These are phyloP conservation scores for Colletotrichum sojae DNA, from an alignment of 2,329 filamentous ascomycete species.

Conservation along the genomic window DNA sequence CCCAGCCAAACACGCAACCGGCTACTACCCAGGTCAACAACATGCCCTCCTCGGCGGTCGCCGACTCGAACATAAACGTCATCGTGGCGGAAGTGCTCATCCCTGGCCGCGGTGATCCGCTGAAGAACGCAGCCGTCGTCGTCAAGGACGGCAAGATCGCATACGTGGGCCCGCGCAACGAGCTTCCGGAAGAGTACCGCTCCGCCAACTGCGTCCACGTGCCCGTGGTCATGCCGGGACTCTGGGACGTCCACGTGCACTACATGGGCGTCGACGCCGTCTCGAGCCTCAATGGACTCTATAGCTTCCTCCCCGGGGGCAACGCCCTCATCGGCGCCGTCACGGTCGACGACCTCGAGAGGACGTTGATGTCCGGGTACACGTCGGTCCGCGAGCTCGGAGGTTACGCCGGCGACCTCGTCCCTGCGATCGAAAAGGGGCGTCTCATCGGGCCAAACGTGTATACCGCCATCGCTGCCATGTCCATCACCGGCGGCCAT, in stretches of 20 bases:
- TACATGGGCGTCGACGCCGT: slow-evolving; percentile 54
- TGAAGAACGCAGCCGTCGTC: slow-evolving; percentile 55
- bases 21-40: neutral
- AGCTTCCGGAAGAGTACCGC: slow-evolving; percentile 51
- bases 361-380: slow-evolving; percentile 62
- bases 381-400: slow-evolving; percentile 65
- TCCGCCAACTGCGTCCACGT: slow-evolving; percentile 50
- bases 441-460: slow-evolving; percentile 62
- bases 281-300: slow-evolving; percentile 38
- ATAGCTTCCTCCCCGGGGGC: slow-evolving; percentile 43
- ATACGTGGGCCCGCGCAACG: slow-evolving; percentile 53
- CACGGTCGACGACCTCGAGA: slow-evolving; percentile 55
- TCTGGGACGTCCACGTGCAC: slow-evolving; percentile 68
- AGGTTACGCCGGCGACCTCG: slow-evolving; percentile 61
- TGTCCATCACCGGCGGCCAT: slow-evolving; percentile 65
- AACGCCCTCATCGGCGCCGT: slow-evolving; percentile 56
- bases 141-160: slow-evolving; percentile 56
- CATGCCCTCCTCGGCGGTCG: slow-evolving; percentile 2
- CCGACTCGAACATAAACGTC: slow-evolving; percentile 16
- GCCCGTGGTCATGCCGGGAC: slow-evolving; percentile 63
- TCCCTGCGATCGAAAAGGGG: slow-evolving; percentile 58
- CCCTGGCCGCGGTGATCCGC: slow-evolving; percentile 60
- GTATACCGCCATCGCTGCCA: slow-evolving; percentile 59
- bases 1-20: neutral
- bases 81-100: slow-evolving; percentile 57